These are phyloP conservation scores for Crithidia sp. DNA, from an alignment of 208 protist genomes.

Conservation along the genomic window DNA sequence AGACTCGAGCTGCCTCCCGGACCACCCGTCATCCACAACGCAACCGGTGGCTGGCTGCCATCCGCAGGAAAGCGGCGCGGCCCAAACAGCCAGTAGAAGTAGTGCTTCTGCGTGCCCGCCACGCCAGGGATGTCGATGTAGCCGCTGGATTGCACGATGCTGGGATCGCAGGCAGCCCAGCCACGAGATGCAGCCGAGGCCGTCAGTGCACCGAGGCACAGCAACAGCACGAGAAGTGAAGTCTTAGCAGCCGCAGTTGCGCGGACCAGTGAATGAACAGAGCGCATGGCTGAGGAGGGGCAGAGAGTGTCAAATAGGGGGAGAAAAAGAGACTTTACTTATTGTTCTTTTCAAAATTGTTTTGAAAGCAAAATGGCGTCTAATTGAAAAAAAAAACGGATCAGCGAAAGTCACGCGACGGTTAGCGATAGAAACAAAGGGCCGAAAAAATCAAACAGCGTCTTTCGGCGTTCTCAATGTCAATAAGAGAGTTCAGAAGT, in stretches of 20 bases:
- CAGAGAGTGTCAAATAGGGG: too few species aligned
- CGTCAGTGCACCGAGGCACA: too few species aligned
- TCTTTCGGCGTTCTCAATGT: too few species aligned
- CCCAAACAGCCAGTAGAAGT: constrained; percentile 94
- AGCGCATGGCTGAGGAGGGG: too few species aligned
- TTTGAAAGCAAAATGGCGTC: too few species aligned
- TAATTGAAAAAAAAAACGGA: too few species aligned
- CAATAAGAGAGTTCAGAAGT: too few species aligned
- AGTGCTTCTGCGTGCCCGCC: constrained; percentile 49
- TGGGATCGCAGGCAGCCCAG: constrained; percentile 46
- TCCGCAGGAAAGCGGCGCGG: constrained; percentile 46
- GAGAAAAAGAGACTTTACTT: too few species aligned
- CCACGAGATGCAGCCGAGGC: constrained; percentile 18
- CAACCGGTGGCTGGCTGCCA: constrained; percentile 54
- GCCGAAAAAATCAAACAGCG: too few species aligned
- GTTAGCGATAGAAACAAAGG: too few species aligned
- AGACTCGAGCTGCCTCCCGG: constrained; percentile 86
- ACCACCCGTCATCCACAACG: constrained; percentile 93
- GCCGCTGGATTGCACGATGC: constrained; percentile 72
- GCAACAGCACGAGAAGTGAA: not conserved
- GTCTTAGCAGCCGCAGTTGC: not conserved
- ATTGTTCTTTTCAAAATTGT: too few species aligned
- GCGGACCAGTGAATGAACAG: not conserved
- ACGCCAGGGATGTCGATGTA: constrained; percentile 74
- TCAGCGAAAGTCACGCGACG: too few species aligned